Percentiles rank a stretch among this genome's conserved stretches.
These are phyloP conservation scores for Annona cherimola DNA, from an alignment of 164 flowering plant species.

Conservation along the genomic window DNA sequence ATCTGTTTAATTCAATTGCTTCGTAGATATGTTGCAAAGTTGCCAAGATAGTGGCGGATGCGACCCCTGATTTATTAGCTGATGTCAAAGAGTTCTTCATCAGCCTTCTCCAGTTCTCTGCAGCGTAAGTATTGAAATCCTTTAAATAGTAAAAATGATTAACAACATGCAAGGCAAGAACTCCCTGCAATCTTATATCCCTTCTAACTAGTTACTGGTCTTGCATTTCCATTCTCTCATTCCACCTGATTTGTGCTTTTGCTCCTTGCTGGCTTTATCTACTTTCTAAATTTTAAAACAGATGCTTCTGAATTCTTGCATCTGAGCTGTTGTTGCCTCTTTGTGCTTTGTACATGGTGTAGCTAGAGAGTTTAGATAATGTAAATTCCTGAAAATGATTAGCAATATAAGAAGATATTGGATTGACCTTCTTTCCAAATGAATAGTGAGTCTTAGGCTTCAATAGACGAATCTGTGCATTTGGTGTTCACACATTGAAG, in stretches of 20 bases:
- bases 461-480: too few relatives aligned
- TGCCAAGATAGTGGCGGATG: slow-evolving; percentile 68
- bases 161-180: not conserved
- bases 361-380: not conserved
- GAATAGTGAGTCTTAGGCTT: too few relatives aligned
- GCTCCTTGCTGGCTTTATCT: not conserved
- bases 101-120: slow-evolving; percentile 62
- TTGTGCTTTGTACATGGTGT: not conserved
- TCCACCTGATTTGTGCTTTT: not conserved
- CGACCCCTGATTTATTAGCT: slow-evolving; percentile 52
- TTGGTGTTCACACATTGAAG: too few relatives aligned
- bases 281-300: not conserved
- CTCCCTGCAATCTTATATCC: not conserved
- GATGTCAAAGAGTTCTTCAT: slow-evolving; percentile 54
- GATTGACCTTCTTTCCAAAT: not conserved
- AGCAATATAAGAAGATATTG: not conserved
- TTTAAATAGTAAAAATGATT: not conserved
- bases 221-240: not conserved
- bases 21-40: slow-evolving; percentile 65
- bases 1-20: slow-evolving; percentile 1
- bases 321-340: not conserved
- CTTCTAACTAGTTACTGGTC: not conserved
- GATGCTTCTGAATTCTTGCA: not conserved
- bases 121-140: slow-evolving; percentile 49
- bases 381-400: not conserved